Evolutionary conservation across 495 filamentous ascomycete genomes (phyloP).

Genomic region (Hamigera avellanea): DNA sequence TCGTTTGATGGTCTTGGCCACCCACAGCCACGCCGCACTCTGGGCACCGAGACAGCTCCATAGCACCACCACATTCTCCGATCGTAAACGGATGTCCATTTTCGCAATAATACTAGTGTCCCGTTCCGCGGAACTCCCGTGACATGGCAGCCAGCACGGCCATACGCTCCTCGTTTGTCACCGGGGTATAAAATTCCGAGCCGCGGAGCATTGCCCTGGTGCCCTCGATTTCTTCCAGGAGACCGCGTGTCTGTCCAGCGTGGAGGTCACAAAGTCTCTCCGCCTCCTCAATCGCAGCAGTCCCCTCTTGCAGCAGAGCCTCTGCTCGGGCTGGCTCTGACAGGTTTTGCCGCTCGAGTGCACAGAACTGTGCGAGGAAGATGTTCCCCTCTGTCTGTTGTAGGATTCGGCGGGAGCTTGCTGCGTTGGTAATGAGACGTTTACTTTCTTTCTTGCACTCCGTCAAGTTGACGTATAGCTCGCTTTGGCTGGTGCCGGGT

Average conservation of each 20-base stretch:
- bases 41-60: constrained; percentile 50
- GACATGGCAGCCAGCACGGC: background rate
- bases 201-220: constrained; percentile 7
- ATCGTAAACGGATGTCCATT: constrained; percentile 65
- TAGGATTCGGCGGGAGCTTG: constrained; percentile 4
- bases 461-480: constrained; percentile 22
- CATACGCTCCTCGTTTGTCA: background rate
- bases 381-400: constrained; percentile 20
- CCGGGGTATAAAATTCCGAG: background rate
- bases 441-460: constrained; percentile 20
- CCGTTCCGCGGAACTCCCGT: constrained; percentile 41
- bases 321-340: constrained; percentile 2
- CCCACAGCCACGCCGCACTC: constrained; percentile 53
- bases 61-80: constrained; percentile 63
- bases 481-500: background rate
- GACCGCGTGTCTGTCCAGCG: constrained; percentile 3
- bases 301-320: constrained; percentile 13
- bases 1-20: constrained; percentile 41
- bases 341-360: constrained; percentile 20
- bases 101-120: constrained; percentile 58
- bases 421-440: constrained; percentile 7
- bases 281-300: constrained; percentile 16
- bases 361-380: constrained; percentile 24
- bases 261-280: constrained; percentile 2
- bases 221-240: constrained; percentile 7